Conservation (phyloP, 768 basidiomycete species). For the Mrakia hoshinonis region DNA sequence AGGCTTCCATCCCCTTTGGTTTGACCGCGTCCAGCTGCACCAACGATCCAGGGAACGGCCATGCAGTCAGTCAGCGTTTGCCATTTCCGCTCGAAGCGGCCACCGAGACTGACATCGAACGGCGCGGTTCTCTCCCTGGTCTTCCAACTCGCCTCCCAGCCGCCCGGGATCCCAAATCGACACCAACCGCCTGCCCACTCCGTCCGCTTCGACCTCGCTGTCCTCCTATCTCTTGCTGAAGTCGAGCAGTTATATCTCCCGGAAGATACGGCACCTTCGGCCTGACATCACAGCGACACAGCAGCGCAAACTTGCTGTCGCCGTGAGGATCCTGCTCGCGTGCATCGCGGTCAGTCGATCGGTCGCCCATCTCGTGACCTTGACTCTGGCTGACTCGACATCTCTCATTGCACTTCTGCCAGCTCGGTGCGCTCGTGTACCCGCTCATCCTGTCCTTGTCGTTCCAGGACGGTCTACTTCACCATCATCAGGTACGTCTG, state of each 20-base stretch:
- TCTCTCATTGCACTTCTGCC: not conserved
- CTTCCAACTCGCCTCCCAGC: not conserved
- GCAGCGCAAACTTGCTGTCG: conserved; percentile 64
- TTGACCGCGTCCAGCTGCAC: too few relatives aligned
- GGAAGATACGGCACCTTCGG: too few relatives aligned
- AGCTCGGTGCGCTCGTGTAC: conserved; percentile 58
- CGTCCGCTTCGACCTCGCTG: too few relatives aligned
- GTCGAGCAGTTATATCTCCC: too few relatives aligned
- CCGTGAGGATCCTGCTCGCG: conserved; percentile 61
- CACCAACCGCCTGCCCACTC: not conserved
- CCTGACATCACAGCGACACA: too few relatives aligned
- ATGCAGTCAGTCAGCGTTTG: too few relatives aligned
- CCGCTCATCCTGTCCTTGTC: conserved; percentile 48
- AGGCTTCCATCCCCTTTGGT: too few relatives aligned
- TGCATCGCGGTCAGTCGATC: conserved; percentile 50
- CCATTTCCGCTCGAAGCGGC: not conserved
- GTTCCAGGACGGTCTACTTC: conserved; percentile 70
- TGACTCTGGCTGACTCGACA: too few relatives aligned
- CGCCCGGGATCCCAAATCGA: not conserved
- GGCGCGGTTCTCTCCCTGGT: too few relatives aligned
- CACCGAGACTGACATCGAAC: not conserved
- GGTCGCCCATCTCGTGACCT: not conserved
- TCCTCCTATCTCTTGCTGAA: too few relatives aligned
- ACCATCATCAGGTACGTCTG: conserved; percentile 47
- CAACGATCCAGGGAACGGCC: too few relatives aligned